Evolutionary conservation across 202 grass and related monocot genomes (phyloP).

Genomic region (Bolboschoenoplectus hybrid): DNA sequence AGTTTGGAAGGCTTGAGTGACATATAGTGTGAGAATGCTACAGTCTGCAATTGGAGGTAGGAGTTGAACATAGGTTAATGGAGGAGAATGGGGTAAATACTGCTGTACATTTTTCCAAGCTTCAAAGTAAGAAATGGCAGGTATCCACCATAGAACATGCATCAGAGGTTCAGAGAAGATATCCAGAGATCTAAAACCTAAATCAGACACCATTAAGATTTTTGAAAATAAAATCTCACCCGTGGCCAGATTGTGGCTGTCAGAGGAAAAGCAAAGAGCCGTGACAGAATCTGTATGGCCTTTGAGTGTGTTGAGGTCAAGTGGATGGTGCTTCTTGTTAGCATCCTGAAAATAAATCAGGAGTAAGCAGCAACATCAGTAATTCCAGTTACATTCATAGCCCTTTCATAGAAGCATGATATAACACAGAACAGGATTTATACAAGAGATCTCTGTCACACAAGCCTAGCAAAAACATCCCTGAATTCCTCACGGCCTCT

Average conservation of each 20-base stretch:
- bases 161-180: neutral
- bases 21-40: neutral
- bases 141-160: neutral
- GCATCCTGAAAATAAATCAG: constrained; percentile 55
- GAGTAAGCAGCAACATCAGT: neutral
- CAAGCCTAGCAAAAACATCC: neutral
- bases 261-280: constrained; percentile 68
- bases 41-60: no score
- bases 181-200: neutral
- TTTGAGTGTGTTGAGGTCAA: constrained; percentile 87
- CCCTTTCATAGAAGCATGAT: neutral
- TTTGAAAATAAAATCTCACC: constrained; percentile 48
- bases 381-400: constrained; percentile 16
- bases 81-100: neutral
- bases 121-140: neutral
- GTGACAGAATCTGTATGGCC: constrained; percentile 81
- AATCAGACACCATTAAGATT: neutral
- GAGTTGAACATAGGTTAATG: neutral
- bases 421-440: no score
- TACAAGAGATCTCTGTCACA: neutral
- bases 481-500: neutral
- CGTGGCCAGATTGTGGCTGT: constrained; percentile 69
- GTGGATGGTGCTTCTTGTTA: constrained; percentile 81
- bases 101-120: neutral
- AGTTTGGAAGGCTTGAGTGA: constrained; percentile 11